Evolutionary conservation across 2,329 filamentous ascomycete species (phyloP).

Genomic region (Aspergillus jensenii): DNA sequence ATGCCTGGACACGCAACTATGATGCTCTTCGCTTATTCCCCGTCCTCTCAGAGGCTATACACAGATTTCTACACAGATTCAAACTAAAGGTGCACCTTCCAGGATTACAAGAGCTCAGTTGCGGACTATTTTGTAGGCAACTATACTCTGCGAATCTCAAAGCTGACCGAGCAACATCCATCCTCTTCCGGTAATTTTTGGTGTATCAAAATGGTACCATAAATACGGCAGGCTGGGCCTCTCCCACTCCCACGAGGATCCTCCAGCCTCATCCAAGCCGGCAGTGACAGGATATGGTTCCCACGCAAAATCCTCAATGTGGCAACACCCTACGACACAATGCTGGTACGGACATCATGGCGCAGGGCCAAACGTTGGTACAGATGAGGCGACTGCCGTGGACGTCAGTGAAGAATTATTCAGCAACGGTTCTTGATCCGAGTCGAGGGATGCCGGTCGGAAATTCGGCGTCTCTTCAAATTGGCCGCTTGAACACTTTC

Average conservation of each 20-base stretch:
- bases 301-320: background rate
- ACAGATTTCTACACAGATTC: background rate
- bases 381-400: conserved; percentile 1
- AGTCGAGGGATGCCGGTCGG: background rate
- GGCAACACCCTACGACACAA: background rate
- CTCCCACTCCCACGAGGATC: background rate
- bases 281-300: background rate
- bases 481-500: background rate
- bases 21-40: background rate
- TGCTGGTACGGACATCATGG: background rate
- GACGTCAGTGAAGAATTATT: conserved; percentile 2
- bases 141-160: background rate
- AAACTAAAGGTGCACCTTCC: background rate
- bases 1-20: background rate
- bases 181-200: conserved; percentile 4
- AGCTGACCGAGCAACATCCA: background rate
- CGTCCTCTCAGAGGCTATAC: background rate
- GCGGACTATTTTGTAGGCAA: background rate
- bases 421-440: background rate
- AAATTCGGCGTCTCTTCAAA: background rate
- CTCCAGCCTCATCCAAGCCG: conserved; percentile 2
- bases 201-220: background rate
- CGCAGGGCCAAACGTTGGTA: background rate
- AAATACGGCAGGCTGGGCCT: conserved; percentile 2
- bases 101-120: too few species aligned